Conservation (phyloP, 768 basidiomycete genomes). For the Cystofilobasidium capitatum region DNA sequence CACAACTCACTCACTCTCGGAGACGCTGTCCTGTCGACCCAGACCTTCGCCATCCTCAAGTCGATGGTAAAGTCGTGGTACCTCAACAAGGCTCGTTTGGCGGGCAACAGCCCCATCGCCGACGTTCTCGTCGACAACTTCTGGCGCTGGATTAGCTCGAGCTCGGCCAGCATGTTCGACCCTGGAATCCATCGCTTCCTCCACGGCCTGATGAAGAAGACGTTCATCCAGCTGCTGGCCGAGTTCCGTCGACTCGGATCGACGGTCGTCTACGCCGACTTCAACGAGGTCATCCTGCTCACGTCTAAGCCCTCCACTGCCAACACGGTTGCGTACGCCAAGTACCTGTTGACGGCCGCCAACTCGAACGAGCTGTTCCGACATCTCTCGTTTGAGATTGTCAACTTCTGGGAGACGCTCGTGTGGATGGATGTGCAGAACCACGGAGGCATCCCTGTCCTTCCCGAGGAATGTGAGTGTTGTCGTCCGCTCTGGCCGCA, state of each 20-base stretch:
- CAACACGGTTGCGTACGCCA: conserved; percentile 88
- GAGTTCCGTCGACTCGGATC: conserved; percentile 94
- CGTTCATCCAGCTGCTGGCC: conserved; percentile 89
- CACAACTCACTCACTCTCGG: conserved; percentile 69
- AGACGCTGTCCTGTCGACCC: conserved; percentile 75
- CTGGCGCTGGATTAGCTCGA: conserved; percentile 92
- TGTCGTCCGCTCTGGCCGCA: neutral
- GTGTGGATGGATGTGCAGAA: conserved; percentile 95
- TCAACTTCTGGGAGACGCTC: conserved; percentile 84
- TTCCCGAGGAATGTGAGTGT: conserved; percentile 26
- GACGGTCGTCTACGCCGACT: conserved; percentile 85
- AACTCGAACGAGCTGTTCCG: conserved; percentile 92
- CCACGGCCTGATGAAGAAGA: conserved; percentile 93
- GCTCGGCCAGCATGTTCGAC: conserved; percentile 77
- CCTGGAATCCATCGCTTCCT: conserved; percentile 85
- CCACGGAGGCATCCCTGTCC: conserved; percentile 45
- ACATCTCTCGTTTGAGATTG: conserved; percentile 74
- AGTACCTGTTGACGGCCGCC: conserved; percentile 85
- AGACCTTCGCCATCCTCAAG: conserved; percentile 75
- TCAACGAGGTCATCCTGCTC: conserved; percentile 76
- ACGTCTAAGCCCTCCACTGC: conserved; percentile 87
- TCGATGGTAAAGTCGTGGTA: conserved; percentile 85
- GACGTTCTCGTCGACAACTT: conserved; percentile 68
- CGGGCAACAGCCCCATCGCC: conserved; percentile 50
- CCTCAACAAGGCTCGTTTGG: conserved; percentile 60